phyloP scores from a whole-genome alignment of 257 asterid species.

The Salvia rosmarinus region DNA sequence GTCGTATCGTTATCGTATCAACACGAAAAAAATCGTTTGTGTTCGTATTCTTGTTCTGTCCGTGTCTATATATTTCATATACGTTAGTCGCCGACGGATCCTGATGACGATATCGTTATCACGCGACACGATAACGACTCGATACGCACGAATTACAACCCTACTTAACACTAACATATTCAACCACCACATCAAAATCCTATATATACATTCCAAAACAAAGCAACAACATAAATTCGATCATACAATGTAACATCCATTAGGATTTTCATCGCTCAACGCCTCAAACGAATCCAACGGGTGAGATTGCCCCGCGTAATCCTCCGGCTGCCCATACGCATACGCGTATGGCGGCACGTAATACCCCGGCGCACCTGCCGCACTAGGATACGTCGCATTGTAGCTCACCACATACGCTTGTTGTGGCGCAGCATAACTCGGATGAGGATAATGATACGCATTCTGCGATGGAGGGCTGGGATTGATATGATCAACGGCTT shows the following conservation, averaged over 20 bases:
- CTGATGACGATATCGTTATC: too few relatives aligned
- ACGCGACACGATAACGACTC: too few relatives aligned
- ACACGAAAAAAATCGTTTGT: too few relatives aligned
- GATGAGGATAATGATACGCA: slow-evolving; percentile 43
- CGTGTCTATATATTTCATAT: too few relatives aligned
- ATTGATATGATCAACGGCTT: slow-evolving; percentile 44
- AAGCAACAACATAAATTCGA: background rate
- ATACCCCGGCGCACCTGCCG: slow-evolving; percentile 45
- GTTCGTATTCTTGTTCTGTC: too few relatives aligned
- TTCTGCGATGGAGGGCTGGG: slow-evolving; percentile 43
- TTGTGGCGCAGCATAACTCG: slow-evolving; percentile 41
- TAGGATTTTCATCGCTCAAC: slow-evolving; percentile 83
- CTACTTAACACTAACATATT: slow-evolving; percentile 12
- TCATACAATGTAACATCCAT: slow-evolving; percentile 71
- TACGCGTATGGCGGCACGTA: slow-evolving; percentile 52
- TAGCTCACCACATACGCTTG: slow-evolving; percentile 57
- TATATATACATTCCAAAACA: slow-evolving; percentile 5
- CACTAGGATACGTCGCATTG: slow-evolving; percentile 59
- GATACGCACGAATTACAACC: too few relatives aligned
- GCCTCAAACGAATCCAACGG: slow-evolving; percentile 70
- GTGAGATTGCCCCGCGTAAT: slow-evolving; percentile 32
- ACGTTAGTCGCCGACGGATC: too few relatives aligned
- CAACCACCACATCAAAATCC: slow-evolving; percentile 26
- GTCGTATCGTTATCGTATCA: too few relatives aligned
- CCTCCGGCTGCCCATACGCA: slow-evolving; percentile 40